A percentile compares a stretch with the other conserved stretches of the same genome.
Evolutionary conservation across 208 protist species (phyloP).

Genomic region (Trypanosoma melophagium): DNA sequence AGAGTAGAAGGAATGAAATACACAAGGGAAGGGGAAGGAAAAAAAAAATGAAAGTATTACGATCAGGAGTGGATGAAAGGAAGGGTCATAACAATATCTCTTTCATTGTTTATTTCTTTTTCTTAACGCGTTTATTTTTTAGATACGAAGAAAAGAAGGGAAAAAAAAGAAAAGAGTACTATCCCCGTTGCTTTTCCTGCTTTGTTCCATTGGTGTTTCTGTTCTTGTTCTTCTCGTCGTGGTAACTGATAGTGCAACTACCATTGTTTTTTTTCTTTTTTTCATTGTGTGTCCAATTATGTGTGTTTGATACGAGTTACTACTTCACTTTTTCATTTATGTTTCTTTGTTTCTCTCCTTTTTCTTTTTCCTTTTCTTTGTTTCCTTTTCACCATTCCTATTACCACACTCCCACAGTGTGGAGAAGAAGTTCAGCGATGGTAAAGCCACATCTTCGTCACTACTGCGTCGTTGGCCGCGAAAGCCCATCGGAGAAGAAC

Average conservation of each 20-base stretch:
- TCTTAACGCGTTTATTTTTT: no score
- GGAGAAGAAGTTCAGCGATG: slow-evolving; percentile 28
- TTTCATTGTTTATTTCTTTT: no score
- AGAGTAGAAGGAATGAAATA: neutral
- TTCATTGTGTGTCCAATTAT: no score
- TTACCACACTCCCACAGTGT: neutral
- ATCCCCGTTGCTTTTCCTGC: no score
- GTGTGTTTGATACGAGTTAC: neutral
- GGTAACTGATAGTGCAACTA: no score
- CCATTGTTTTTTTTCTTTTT: no score
- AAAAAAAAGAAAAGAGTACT: no score
- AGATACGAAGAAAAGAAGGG: no score
- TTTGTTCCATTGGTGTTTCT: no score
- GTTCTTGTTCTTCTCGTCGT: no score
- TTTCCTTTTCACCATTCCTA: neutral
- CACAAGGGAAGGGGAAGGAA: neutral
- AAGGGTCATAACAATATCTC: no score
- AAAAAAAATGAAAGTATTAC: neutral
- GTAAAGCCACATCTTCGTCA: slow-evolving; percentile 92
- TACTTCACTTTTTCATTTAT: neutral
- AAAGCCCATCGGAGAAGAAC: slow-evolving; percentile 81
- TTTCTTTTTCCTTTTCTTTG: neutral
- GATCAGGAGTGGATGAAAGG: neutral
- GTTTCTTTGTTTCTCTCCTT: neutral
- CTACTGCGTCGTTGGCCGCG: slow-evolving; percentile 89